phyloP scores from a whole-genome alignment of 352 stramenopile species.

The Thalassiosira oceanica region DNA sequence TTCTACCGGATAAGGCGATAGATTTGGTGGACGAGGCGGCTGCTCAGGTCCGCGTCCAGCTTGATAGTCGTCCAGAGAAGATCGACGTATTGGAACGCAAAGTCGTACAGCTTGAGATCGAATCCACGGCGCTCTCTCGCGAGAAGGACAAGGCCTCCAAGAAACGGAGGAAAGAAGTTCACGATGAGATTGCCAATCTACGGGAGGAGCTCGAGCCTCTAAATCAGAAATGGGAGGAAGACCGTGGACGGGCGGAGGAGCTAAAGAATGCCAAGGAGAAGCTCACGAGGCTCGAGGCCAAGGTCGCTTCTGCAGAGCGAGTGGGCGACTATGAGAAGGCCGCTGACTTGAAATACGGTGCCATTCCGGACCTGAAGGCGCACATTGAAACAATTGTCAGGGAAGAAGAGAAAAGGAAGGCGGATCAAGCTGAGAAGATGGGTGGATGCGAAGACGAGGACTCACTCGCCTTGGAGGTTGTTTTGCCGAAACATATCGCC shows the following conservation, averaged over 20 bases:
- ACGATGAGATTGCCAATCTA: conserved; percentile 89
- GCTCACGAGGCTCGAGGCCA: conserved; percentile 72
- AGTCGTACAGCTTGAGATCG: conserved; percentile 94
- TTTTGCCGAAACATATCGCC: conserved; percentile 63
- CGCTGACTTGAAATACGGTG: conserved; percentile 80
- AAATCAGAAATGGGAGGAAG: conserved; percentile 87
- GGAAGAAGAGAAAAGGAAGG: conserved; percentile 70
- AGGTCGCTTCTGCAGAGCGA: conserved; percentile 64
- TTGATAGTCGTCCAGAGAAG: conserved; percentile 92
- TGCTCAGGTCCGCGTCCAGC: conserved; percentile 85
- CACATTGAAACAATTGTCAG: conserved; percentile 75
- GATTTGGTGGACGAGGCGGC: conserved; percentile 94
- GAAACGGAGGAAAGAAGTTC: conserved; percentile 86
- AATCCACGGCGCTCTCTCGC: conserved; percentile 89
- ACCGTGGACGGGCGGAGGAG: conserved; percentile 90
- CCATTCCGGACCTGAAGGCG: conserved; percentile 83
- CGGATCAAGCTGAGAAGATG: conserved; percentile 23
- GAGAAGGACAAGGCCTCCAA: conserved; percentile 94
- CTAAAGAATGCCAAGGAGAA: conserved; percentile 91
- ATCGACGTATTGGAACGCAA: conserved; percentile 94
- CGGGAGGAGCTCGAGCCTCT: conserved; percentile 88
- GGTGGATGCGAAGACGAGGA: conserved; percentile 44
- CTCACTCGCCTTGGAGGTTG: conserved; percentile 58
- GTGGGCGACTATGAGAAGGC: conserved; percentile 69
- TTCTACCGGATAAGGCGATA: conserved; percentile 95